A percentile compares a stretch with the other conserved stretches of the same genome.
Evolutionary conservation across 75 land plant species (phyloP).

Genomic region (Cupressus sempervirens): DNA sequence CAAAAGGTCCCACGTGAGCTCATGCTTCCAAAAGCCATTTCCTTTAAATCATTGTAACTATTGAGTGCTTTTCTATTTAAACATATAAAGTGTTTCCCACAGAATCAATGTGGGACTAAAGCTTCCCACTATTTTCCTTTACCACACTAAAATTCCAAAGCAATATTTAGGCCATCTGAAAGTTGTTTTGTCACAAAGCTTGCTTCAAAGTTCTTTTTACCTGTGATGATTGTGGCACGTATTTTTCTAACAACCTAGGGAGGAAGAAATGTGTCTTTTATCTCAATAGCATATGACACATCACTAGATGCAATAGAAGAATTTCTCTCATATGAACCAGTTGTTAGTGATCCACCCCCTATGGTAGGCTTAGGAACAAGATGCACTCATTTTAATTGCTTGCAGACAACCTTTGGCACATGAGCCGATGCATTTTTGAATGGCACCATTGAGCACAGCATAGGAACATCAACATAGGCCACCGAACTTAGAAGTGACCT

Average conservation of each 20-base stretch:
- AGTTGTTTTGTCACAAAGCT: too few species aligned
- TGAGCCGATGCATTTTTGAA: constrained; percentile 71
- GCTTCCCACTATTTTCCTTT: too few species aligned
- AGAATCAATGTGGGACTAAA: too few species aligned
- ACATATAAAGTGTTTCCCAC: too few species aligned
- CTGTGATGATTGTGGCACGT: constrained; percentile 48
- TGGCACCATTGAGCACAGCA: constrained; percentile 69
- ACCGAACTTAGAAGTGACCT: constrained; percentile 68
- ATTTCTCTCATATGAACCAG: neutral
- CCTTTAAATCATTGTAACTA: too few species aligned
- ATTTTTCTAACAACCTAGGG: constrained; percentile 72
- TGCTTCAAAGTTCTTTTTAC: constrained; percentile 57
- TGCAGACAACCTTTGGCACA: constrained; percentile 69
- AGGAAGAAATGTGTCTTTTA: constrained; percentile 63
- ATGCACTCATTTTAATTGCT: constrained; percentile 55
- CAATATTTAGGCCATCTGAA: too few species aligned
- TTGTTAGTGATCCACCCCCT: constrained; percentile 4
- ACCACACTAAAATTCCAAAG: too few species aligned
- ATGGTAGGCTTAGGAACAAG: constrained; percentile 12
- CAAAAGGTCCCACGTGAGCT: too few species aligned
- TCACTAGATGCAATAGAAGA: neutral
- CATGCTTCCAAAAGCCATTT: too few species aligned
- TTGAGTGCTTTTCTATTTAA: too few species aligned
- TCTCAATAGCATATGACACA: constrained; percentile 57
- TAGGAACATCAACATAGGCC: constrained; percentile 68